Base-by-base conservation (phyloP, 805 yeast species). In the Cyberlindnera maritima region DNA sequence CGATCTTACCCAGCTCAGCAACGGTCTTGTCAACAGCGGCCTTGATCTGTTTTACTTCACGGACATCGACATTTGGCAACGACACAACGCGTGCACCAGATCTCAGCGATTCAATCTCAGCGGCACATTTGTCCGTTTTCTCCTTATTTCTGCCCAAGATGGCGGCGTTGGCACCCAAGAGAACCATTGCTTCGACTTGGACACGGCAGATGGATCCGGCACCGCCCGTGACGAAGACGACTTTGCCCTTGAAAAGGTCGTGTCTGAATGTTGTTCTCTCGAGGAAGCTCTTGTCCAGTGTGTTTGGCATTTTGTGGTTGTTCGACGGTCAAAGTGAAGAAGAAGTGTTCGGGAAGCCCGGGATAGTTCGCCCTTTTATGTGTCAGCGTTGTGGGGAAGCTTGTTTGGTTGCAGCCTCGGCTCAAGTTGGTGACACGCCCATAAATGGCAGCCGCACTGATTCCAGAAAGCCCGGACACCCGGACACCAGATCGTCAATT, bases 181-280 rank as follows among this genome's bases (percentile, higher is more conserved):
- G 67, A 3, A 89, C 85, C 67, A 92, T 54, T 0, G 96, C 96
- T 63, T 88, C 96, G 0, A 86, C 79, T 65, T 91, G 97, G 6
- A 86, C 92, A 40, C 94, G 72, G 65, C 97, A 91, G 46, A 92
- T 91, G n/a, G 96, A 81, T 12, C 97, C 97, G 2, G 97, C 94
- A 13, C 97, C 97, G 6, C 98, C 98, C 1, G 98, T 92, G 43
- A 89, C 88, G 55, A 91, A 86, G 5, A 81, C 94, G 2, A 88
- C 96, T 64, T 90, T 90, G 13, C 86, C 95, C 48, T 80, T 74
- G 70, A 90, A 90, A 34, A 89, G 58, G 54, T 77, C 85, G 1
- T 83, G 79, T 53, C 83, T 82, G 69, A 72, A 70, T 0, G 66
- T 56, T 2, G 67, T 51, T 25, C 61, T 57, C 2, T 46, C 29